Evolutionary conservation across 306 rosid genomes (phyloP).

Genomic region (Acacia crassicarpa): DNA sequence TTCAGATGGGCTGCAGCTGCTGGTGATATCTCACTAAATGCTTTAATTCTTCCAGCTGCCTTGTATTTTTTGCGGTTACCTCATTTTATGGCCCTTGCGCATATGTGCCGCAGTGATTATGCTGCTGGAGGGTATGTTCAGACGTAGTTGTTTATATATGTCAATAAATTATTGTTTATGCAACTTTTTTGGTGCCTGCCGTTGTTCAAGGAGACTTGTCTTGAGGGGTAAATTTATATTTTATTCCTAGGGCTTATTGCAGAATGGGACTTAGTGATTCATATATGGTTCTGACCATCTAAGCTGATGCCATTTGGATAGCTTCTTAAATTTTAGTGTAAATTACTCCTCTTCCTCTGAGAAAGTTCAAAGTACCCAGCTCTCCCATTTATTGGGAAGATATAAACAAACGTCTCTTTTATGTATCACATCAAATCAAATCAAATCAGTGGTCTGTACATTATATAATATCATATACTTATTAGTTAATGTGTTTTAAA

Average conservation of each 20-base stretch:
- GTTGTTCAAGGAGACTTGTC: conserved; percentile 16
- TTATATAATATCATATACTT: conserved; percentile 3
- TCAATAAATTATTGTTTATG: not conserved
- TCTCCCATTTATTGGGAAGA: not conserved
- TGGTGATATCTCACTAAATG: conserved; percentile 74
- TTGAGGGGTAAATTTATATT: not conserved
- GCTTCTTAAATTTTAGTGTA: not conserved
- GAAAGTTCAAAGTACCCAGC: not conserved
- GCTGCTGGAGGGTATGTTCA: conserved; percentile 92
- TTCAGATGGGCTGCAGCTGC: conserved; percentile 93
- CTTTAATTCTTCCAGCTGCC: conserved; percentile 90
- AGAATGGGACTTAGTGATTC: not conserved
- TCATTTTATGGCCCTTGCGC: conserved; percentile 98
- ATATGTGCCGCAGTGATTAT: conserved; percentile 85
- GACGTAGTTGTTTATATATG: conserved; percentile 14
- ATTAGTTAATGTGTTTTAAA: conserved; percentile 13
- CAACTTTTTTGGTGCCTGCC: conserved; percentile 11
- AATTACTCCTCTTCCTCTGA: not conserved
- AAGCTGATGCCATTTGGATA: not conserved
- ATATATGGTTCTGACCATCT: not conserved
- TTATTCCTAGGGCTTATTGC: not conserved
- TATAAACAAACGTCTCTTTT: not conserved
- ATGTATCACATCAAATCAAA: not conserved
- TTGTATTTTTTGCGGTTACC: conserved; percentile 97
- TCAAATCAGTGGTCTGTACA: conserved; percentile 3